Conservation (phyloP, 192 early-diverging fungal genomes). For the Rhizoclosmatium globosum region DNA sequence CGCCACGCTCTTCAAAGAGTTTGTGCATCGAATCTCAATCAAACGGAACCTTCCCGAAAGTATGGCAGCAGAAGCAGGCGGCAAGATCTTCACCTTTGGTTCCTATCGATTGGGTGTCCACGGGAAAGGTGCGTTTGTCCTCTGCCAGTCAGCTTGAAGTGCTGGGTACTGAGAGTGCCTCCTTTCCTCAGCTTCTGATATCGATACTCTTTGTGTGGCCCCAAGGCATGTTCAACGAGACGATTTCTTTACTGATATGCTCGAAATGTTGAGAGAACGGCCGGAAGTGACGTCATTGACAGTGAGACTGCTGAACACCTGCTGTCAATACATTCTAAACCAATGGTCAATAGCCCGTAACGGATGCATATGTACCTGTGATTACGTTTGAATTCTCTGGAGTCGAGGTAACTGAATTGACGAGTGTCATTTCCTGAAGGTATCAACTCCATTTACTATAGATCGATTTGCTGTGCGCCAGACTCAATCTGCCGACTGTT, state of each 20-base stretch:
- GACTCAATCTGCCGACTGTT: conserved; percentile 75
- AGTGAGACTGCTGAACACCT: conserved; percentile 43
- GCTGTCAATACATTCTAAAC: background rate
- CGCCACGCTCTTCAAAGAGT: conserved; percentile 88
- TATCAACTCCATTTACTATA: conserved; percentile 37
- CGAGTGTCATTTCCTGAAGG: background rate
- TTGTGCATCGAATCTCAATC: conserved; percentile 82
- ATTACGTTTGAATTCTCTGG: conserved; percentile 94
- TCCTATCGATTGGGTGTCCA: conserved; percentile 96
- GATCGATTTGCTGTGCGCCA: conserved; percentile 95
- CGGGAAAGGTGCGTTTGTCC: conserved; percentile 68
- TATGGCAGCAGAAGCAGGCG: conserved; percentile 86
- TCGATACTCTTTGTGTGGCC: conserved; percentile 96
- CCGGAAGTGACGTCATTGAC: conserved; percentile 88
- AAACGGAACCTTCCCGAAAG: conserved; percentile 81
- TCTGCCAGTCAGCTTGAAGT: background rate
- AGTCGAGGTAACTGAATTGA: conserved; percentile 66
- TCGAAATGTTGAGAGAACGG: conserved; percentile 80
- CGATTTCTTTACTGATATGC: conserved; percentile 93
- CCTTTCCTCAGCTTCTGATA: conserved; percentile 81
- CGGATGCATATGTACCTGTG: conserved; percentile 93
- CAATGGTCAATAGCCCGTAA: conserved; percentile 62
- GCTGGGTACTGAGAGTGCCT: background rate
- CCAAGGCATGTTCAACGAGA: conserved; percentile 89
- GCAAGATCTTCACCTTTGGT: conserved; percentile 98